Conservation (phyloP, 352 stramenopile genomes). For the Phytophthora cryptogea region DNA sequence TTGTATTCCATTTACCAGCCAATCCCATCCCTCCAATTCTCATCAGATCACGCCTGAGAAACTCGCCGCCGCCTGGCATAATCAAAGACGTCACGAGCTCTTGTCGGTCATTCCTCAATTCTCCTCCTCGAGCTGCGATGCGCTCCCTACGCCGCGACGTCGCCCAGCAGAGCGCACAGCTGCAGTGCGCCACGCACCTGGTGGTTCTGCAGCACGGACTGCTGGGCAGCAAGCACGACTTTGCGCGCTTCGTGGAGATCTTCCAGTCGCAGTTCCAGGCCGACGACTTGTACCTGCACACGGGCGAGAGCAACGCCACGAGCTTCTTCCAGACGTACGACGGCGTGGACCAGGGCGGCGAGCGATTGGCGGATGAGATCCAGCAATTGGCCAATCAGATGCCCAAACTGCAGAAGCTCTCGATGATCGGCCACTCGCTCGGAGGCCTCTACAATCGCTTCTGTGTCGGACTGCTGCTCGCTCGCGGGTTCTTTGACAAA, state of each 20-base stretch:
- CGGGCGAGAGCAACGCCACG: conserved; percentile 51
- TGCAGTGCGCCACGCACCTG: conserved; percentile 50
- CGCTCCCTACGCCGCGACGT: conserved; percentile 9
- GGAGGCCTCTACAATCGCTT: conserved; percentile 83
- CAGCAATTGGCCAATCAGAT: conserved; percentile 53
- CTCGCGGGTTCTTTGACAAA: conserved; percentile 71
- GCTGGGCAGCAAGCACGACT: conserved; percentile 67
- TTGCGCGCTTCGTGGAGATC: conserved; percentile 56
- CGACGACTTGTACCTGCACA: conserved; percentile 56
- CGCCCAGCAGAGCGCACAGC: conserved; percentile 7
- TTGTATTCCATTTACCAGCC: not conserved
- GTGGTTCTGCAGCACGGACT: conserved; percentile 78
- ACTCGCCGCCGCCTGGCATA: conserved; percentile 6
- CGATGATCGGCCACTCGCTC: conserved; percentile 78
- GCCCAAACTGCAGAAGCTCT: conserved; percentile 69
- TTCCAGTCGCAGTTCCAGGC: conserved; percentile 51
- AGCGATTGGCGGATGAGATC: conserved; percentile 77
- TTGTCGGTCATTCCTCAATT: conserved; percentile 26
- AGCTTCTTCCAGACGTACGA: conserved; percentile 81
- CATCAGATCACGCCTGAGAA: conserved; percentile 6
- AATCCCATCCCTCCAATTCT: not conserved
- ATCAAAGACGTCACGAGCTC: conserved; percentile 9
- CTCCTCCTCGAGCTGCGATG: conserved; percentile 10
- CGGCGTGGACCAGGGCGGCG: conserved; percentile 66
- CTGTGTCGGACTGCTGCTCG: conserved; percentile 66